Evolutionary conservation across 225 moss, liverwort and hornwort species (phyloP), one percentile per base, ranked within the genome.

Genomic region (Physcomitrellopsis africana): DNA sequence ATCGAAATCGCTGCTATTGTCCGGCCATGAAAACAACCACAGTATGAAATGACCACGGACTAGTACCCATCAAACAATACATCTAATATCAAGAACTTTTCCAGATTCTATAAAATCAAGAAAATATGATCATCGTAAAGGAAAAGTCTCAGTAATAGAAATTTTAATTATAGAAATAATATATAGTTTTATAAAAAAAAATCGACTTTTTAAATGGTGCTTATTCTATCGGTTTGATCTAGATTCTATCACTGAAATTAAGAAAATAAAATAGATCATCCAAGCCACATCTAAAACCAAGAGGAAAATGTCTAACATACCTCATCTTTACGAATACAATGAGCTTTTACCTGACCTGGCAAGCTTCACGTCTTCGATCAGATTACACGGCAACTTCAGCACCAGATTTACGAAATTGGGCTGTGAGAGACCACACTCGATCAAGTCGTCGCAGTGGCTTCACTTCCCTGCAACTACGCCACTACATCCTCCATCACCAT

Each of bases 21-120:
- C 72, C 99, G 93, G 43, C 99, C 99, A 76, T 99, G 99, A 73
- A 95, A 99, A 78, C 95, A 99, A 68, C 95, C 93, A 81, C 99
- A 99, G 77, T 94, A 99, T 72, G 99, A 99, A 67, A 99, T 89
- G 66, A 99, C 91, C 72, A 99, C 73, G 77, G 99, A 95, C 99
- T 99, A 83, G 42, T 51, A 29, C 49, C 32, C 75, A 78, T 76
- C 64, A 59, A 70, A 57, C 74, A 61, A 55, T 18, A 53, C 9
- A 73, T 27, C 27, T 7, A 29, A 51, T 29, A 1, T 29, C 29
- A 29, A 29, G 29, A n/a, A 29, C 4, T 29, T 29, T 29, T 29
- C 4, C 29, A 29, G 29, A 29, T 1, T 29, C 29, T 4, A 29
- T 29, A 29, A 29, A 29, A 29, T 29, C 29, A 29, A 2, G 29